Percentiles rank a stretch among this genome's conserved stretches.
Conservation (phyloP, 169 alveolate species). For the Toxoplasma gondii region DNA sequence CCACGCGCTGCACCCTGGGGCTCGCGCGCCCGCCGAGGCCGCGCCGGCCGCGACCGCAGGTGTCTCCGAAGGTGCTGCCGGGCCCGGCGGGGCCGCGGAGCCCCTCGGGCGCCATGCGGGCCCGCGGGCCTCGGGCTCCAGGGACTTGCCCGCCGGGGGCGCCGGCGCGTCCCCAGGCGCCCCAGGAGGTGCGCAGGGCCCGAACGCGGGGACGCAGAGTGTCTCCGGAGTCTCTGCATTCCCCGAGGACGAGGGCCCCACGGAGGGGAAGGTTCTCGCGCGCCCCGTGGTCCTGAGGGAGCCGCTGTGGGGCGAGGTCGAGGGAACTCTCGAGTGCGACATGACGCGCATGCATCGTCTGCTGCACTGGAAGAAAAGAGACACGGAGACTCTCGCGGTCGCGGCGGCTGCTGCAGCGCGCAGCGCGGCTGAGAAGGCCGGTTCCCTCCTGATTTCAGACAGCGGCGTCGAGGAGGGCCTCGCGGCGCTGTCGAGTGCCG, state of each 20-base stretch:
- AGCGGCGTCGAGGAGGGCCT: neutral
- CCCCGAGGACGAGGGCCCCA: neutral
- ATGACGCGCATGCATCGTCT: conserved; percentile 16
- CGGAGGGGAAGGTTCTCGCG: neutral
- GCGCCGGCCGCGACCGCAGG: neutral
- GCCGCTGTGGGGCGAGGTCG: conserved; percentile 30
- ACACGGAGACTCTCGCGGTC: neutral
- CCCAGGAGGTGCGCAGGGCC: conserved; percentile 1
- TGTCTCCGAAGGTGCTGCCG: conserved; percentile 28
- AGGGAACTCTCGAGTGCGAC: conserved; percentile 37
- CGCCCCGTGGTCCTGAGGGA: neutral
- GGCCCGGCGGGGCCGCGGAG: neutral
- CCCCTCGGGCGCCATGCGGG: neutral
- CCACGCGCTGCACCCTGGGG: neutral
- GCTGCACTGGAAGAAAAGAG: conserved; percentile 21
- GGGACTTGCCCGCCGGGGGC: conserved; percentile 9
- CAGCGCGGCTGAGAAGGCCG: neutral
- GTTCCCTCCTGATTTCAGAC: neutral
- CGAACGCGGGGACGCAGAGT: neutral
- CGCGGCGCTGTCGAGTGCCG: neutral
- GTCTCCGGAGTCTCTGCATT: neutral
- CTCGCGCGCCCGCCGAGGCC: neutral
- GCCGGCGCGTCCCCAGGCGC: conserved; percentile 45
- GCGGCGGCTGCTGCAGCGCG: conserved; percentile 16
- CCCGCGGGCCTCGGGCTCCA: neutral